Evolutionary conservation across 2,329 filamentous ascomycete genomes (phyloP).

Genomic region (Aspergillus pseudoviridinutans): DNA sequence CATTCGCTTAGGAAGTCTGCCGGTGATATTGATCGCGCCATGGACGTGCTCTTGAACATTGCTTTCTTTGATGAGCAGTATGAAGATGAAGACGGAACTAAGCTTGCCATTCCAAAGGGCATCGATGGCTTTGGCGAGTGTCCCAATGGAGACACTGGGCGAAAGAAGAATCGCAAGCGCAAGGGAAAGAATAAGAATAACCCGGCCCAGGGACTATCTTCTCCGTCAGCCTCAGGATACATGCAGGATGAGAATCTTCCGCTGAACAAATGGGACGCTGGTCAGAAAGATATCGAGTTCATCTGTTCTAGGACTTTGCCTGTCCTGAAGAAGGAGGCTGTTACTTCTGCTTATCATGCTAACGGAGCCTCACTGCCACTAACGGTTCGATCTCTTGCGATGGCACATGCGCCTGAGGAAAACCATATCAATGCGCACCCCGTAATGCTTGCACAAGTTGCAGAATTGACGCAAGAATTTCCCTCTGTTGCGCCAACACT

Average conservation of each 20-base stretch:
- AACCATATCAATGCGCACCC: conserved; percentile 38
- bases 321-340: conserved; percentile 42
- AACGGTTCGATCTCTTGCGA: conserved; percentile 55
- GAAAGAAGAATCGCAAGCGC: conserved; percentile 43
- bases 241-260: conserved; percentile 8
- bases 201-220: conserved; percentile 20
- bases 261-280: conserved; percentile 57
- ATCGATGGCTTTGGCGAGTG: conserved; percentile 75
- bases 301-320: conserved; percentile 51
- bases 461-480: conserved; percentile 54
- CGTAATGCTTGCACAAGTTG: conserved; percentile 46
- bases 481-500: conserved; percentile 47
- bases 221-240: conserved; percentile 12
- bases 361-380: conserved; percentile 53
- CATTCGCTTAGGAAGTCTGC: conserved; percentile 64
- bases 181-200: conserved; percentile 34
- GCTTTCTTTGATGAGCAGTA: conserved; percentile 69
- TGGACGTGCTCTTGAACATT: conserved; percentile 77
- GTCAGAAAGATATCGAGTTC: conserved; percentile 57
- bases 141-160: conserved; percentile 41
- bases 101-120: conserved; percentile 56
- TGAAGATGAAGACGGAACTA: conserved; percentile 45
- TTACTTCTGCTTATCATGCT: conserved; percentile 57
- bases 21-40: conserved; percentile 63
- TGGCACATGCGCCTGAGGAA: conserved; percentile 42